A percentile compares a stretch with the other conserved stretches of the same genome.
phyloP scores from a whole-genome alignment of 345 rosid species.

The Anastatica hierochuntica region DNA sequence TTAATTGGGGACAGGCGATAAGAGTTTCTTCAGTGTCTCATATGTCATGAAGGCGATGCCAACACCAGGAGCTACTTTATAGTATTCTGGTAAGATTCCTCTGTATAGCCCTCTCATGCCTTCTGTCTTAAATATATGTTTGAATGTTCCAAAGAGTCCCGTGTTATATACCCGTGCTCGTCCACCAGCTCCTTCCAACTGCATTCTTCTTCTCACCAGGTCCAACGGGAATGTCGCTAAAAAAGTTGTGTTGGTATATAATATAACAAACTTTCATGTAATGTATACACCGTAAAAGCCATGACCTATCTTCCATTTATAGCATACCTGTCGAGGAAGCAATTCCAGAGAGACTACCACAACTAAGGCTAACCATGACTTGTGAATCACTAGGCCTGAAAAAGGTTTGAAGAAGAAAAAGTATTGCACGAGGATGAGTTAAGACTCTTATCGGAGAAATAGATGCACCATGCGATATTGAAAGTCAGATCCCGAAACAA shows the following conservation, averaged over 20 bases:
- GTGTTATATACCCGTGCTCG: conserved; percentile 59
- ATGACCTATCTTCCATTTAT: too few species aligned
- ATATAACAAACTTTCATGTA: too few species aligned
- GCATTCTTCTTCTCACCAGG: conserved; percentile 91
- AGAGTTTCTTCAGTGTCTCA: too few species aligned
- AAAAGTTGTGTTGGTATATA: neutral
- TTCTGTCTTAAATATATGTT: too few species aligned
- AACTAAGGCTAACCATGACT: conserved; percentile 56
- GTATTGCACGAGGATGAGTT: neutral
- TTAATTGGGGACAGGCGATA: too few species aligned
- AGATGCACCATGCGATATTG: neutral
- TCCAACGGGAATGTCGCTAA: conserved; percentile 89
- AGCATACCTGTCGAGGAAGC: conserved; percentile 82
- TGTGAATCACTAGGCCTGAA: conserved; percentile 70
- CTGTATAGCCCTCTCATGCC: too few species aligned
- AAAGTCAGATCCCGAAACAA: neutral
- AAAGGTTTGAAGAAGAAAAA: neutral
- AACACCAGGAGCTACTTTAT: too few species aligned
- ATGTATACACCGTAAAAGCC: too few species aligned
- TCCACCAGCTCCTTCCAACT: conserved; percentile 90
- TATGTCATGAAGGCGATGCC: too few species aligned
- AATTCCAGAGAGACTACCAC: conserved; percentile 94
- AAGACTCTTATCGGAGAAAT: neutral
- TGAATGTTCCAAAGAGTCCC: conserved; percentile 15
- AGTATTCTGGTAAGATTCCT: too few species aligned